Evolutionary conservation across 371 early-diverging fungal genomes (phyloP), one percentile per base, ranked within the genome.

Genomic region (Parasitella parasitica): DNA sequence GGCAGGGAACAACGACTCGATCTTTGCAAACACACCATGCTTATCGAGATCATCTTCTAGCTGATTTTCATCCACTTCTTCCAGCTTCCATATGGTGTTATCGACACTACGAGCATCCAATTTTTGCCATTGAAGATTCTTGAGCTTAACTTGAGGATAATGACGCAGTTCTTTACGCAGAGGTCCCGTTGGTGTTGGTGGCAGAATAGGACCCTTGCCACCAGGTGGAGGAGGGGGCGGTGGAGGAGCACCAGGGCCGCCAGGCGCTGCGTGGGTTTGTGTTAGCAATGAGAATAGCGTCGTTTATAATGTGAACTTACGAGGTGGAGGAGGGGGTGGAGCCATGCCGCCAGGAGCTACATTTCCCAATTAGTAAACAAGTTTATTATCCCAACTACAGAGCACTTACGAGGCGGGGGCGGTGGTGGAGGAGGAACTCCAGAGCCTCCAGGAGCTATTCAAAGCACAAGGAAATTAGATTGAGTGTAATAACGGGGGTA

Each of bases 101-200:
- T 77, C 70, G 2, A 75, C 67, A 16, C 60, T 46, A 15, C 70
- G 67, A 4, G 69, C 70, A 54, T 80, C 80, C 26, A 80, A 43
- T 37, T 80, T 80, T 52, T 80, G 77, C 77, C 77, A 77, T 52
- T 80, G 80, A 0, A 80, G 55, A 59, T 76, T 72, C 52, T 77
- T 75, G n/a, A 80, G 64, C 27, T 80, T 75, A 8, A 75, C 58
- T 46, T 76, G 66, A 32, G 80, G 80, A 53, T 76, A 76, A 35
- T 79, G 80, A 1, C 71, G 61, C 22, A 79, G 53, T 37, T 74
- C 66, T 53, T 79, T 79, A 18, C 80, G 80, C 6, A 57, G 15
- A 6, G 74, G 77, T 1, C 72, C 74, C 16, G 32, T 26, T 9
- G 74, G 72, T 4, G 68, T 54, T 35, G 66, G 36, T 8, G 71